Percentiles rank a stretch among this genome's conserved stretches.
Evolutionary conservation across 192 early-diverging fungal genomes (phyloP).

Genomic region (Anaeromyces robustus): DNA sequence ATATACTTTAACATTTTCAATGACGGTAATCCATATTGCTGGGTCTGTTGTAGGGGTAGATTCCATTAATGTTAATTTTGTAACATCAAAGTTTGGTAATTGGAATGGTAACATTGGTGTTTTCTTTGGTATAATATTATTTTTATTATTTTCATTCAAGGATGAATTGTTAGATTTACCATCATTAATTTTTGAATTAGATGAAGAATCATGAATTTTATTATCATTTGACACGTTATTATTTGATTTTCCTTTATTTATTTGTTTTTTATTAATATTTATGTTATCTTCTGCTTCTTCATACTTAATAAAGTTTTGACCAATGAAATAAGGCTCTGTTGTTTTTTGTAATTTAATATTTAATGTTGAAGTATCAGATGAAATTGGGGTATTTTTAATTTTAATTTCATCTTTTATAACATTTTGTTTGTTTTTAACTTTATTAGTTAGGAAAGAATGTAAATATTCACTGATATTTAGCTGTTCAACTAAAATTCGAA

Average conservation of each 20-base stretch:
- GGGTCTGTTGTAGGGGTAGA: constrained; percentile 1
- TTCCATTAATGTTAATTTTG: neutral
- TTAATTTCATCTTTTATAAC: neutral
- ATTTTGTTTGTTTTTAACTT: neutral
- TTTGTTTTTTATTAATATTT: neutral
- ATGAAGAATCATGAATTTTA: neutral
- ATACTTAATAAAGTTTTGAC: neutral
- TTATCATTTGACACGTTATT: neutral
- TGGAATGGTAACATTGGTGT: neutral
- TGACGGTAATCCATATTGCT: constrained; percentile 6
- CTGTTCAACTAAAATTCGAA: neutral
- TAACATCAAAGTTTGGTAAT: neutral
- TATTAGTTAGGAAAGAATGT: neutral
- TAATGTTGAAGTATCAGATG: neutral
- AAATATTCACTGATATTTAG: neutral
- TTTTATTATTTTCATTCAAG: neutral
- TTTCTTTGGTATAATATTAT: neutral
- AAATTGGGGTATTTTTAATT: neutral
- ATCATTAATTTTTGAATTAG: neutral
- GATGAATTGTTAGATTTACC: neutral
- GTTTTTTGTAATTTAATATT: neutral
- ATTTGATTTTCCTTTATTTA: neutral
- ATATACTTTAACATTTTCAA: neutral
- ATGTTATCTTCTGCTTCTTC: neutral
- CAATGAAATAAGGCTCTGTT: neutral